Evolutionary conservation across 2,329 filamentous ascomycete genomes (phyloP).

Genomic region (Graphilbum ipis-grandicollis): DNA sequence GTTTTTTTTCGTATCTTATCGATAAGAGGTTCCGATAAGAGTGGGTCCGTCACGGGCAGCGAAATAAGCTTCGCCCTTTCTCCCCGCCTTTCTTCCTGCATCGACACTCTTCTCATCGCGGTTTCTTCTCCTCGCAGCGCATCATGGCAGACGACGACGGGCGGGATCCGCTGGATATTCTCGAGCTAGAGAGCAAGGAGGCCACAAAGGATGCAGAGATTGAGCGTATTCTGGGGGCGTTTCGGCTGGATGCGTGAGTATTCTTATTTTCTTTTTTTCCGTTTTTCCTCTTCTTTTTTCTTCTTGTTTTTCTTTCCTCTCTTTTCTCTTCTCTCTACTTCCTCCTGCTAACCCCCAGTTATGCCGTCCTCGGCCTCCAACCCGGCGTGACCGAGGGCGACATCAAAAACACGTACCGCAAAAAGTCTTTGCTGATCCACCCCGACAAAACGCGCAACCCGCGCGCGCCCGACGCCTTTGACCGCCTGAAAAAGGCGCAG

Average conservation of each 20-base stretch:
- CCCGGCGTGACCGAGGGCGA: conserved; percentile 90
- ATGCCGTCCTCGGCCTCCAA: conserved; percentile 88
- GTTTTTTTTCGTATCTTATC: not conserved
- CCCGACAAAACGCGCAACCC: conserved; percentile 94
- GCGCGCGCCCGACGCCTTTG: conserved; percentile 83
- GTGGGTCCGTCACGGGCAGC: too few species aligned
- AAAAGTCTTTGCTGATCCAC: conserved; percentile 97
- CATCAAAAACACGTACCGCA: conserved; percentile 87
- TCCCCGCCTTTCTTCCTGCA: too few species aligned
- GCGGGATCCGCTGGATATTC: conserved; percentile 55
- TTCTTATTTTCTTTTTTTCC: not conserved
- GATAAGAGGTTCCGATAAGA: too few species aligned
- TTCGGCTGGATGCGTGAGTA: conserved; percentile 48
- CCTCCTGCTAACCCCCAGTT: conserved; percentile 28
- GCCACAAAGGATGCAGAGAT: conserved; percentile 96
- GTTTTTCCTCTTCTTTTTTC: not conserved
- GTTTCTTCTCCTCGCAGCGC: too few species aligned
- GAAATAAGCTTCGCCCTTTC: too few species aligned
- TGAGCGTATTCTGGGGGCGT: conserved; percentile 80
- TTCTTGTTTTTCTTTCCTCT: not conserved
- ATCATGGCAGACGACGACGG: conserved; percentile 13
- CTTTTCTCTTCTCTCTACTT: not conserved
- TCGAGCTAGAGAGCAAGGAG: conserved; percentile 75
- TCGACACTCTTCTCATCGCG: not conserved
- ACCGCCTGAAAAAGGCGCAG: conserved; percentile 90